Percentiles rank a stretch among this genome's conserved stretches.
Conservation (phyloP, 2,329 filamentous ascomycete genomes). For the Aspergillus sp. region DNA sequence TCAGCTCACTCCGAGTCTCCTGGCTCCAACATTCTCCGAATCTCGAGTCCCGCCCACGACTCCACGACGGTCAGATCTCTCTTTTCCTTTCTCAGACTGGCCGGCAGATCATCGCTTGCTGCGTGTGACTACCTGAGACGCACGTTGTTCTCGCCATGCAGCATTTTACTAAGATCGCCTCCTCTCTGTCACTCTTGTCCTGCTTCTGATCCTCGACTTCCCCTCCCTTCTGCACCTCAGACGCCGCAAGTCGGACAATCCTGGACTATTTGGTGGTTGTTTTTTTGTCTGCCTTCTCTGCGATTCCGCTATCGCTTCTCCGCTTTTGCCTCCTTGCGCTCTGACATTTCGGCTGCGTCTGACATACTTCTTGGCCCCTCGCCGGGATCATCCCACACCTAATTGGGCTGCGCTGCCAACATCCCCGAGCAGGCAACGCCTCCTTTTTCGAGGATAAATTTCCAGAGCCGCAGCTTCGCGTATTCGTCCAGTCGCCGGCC, state of each 20-base stretch:
- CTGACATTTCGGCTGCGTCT: not conserved
- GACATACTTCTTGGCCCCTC: conserved; percentile 3
- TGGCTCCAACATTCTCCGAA: not conserved
- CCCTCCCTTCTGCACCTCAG: not conserved
- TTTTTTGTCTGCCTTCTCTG: not conserved
- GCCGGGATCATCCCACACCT: not conserved
- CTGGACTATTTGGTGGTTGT: not conserved
- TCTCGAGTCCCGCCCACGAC: not conserved
- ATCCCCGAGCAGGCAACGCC: not conserved
- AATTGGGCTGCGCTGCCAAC: not conserved
- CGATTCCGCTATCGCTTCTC: not conserved
- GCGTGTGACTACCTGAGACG: conserved; percentile 2
- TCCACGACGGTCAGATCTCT: not conserved
- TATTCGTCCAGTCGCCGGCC: not conserved
- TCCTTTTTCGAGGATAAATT: not conserved
- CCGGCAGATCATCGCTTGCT: not conserved
- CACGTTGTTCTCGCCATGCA: conserved; percentile 9
- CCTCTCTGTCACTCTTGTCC: not conserved
- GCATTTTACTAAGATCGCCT: not conserved
- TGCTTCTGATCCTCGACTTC: conserved; percentile 3
- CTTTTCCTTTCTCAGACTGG: not conserved
- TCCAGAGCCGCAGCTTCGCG: conserved; percentile 7
- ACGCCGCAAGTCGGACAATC: not conserved
- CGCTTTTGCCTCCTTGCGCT: conserved; percentile 7
- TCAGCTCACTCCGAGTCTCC: not conserved